Evolutionary conservation across 1,284 basidiomycete species (phyloP), one percentile per base, ranked within the genome.

Genomic region (Cryptococcus sp.): DNA sequence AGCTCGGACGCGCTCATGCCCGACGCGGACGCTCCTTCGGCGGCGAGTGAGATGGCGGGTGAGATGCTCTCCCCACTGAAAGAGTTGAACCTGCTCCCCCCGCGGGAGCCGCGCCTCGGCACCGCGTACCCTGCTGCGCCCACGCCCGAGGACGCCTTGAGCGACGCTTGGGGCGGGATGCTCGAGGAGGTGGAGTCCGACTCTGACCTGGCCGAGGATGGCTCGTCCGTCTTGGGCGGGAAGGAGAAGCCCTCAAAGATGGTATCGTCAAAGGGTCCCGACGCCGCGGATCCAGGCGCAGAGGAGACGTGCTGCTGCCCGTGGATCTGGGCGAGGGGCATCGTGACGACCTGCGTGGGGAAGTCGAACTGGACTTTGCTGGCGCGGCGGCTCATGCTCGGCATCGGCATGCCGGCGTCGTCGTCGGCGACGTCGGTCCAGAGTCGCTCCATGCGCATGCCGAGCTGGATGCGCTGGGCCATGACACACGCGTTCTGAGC

Each of bases 401-500:
- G 46, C 46, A 47, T 28, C n/a, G 15, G 46, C 46, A 47, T 28
- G 15, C 12, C 21, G 4, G 28, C 28, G 28, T 33, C 46, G 23
- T 35, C 28, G 11, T 21, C 23, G 9, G 13, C 37, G 21, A 18
- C 33, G n/a, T 50, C 48, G 3, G 35, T 36, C 48, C 48, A 50
- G 9, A 37, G 37, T 3, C 35, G n/a, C 20, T 50, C 48, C 48
- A 50, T 50, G 15, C 48, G 37, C 35, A 18, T 35, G 8, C 48
- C 37, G 15, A 38, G n/a, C 24, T 50, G 48, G 16, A 61, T 49
- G 33, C 67, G 66, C n/a, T 64, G 65, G 4, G 69, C 67, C 72
- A 75, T 69, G 49, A 79, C 73, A 55, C 76, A 79, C 23, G 78
- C 73, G 60, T 74, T 71, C 49, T 79, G 75, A 4, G 77, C 76